Base-by-base conservation (phyloP, 805 yeast species). In the Sugiyamaella smithiae region DNA sequence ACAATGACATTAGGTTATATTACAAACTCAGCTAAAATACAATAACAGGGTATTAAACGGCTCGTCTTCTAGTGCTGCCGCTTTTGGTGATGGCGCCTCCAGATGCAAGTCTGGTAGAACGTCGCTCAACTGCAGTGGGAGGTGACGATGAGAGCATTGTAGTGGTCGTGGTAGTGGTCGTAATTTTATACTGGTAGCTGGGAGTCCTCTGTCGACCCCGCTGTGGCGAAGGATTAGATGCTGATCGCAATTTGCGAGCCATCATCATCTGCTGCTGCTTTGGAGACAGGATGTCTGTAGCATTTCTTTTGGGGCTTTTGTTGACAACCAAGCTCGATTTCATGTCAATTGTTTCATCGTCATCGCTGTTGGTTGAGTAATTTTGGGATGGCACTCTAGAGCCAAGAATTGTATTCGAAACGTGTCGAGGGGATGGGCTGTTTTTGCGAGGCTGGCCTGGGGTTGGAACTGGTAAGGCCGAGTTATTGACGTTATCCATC, bases 401-500 rank as follows among this genome's bases (percentile, higher is more conserved):
- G 49, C 55, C 11, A 12, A 35, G 19, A n/a, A 16, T 4, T 5
- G 16, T 16, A 19, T 14, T 14, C 12, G 37, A 38, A 12, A 35
- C 22, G 45, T 35, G 45, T 25, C 44, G 32, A 2, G 61, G 58
- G 2, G 57, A 45, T 11, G 61, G 61, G 17, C 52, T 46, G 45
- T 50, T 49, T 40, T 91, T 91, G 62, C 97, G 78, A 35, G 99
- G 99, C 67, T 93, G 99, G 1, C 98, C 99, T 0, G 99, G 99
- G 1, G 97, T 88, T 44, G 88, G 88, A 56, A 78, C 77, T 4
- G 98, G 99, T 16, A 93, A 89, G 0, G 93, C 93, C 32, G 82
- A 78, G 59, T 78, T 85, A 26, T 80, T 77, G 22, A 35, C 38
- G 57, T 83, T 81, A 45, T 82, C 78, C 26, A 74, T 72, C 29